Conservation (phyloP, 768 basidiomycete genomes). For the Termitomyces sp. region DNA sequence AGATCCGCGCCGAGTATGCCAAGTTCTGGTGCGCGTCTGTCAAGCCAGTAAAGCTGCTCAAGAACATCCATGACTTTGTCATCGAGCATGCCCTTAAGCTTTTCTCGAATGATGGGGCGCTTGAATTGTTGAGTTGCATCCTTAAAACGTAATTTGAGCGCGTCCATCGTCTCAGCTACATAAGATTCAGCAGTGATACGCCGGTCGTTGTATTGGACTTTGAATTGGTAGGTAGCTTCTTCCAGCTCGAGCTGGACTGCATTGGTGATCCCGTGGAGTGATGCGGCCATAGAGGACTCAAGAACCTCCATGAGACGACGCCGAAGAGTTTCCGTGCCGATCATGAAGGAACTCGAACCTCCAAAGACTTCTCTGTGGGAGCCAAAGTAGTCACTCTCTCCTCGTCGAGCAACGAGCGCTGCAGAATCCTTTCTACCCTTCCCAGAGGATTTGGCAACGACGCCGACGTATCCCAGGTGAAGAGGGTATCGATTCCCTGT, state of each 20-base stretch:
- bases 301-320: constrained; percentile 93
- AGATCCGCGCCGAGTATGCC: constrained; percentile 62
- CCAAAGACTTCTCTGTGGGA: constrained; percentile 59
- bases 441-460: constrained; percentile 77
- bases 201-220: constrained; percentile 96
- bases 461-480: constrained; percentile 95
- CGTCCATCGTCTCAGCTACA: constrained; percentile 94
- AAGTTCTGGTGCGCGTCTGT: constrained; percentile 79
- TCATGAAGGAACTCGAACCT: constrained; percentile 63
- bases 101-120: constrained; percentile 81
- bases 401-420: constrained; percentile 43
- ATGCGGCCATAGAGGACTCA: constrained; percentile 96
- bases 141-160: constrained; percentile 85
- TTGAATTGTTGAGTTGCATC: constrained; percentile 81
- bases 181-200: constrained; percentile 94
- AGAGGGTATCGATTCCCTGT: constrained; percentile 93
- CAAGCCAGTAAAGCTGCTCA: constrained; percentile 95
- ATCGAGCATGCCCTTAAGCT: constrained; percentile 90
- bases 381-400: constrained; percentile 66
- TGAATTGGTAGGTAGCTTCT: constrained; percentile 97
- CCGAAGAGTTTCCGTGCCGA: constrained; percentile 87
- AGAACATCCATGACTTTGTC: constrained; percentile 97
- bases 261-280: constrained; percentile 93
- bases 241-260: constrained; percentile 96
- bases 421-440: constrained; percentile 47